Conservation (phyloP, 164 flowering plant genomes). For the Stephania japonica region DNA sequence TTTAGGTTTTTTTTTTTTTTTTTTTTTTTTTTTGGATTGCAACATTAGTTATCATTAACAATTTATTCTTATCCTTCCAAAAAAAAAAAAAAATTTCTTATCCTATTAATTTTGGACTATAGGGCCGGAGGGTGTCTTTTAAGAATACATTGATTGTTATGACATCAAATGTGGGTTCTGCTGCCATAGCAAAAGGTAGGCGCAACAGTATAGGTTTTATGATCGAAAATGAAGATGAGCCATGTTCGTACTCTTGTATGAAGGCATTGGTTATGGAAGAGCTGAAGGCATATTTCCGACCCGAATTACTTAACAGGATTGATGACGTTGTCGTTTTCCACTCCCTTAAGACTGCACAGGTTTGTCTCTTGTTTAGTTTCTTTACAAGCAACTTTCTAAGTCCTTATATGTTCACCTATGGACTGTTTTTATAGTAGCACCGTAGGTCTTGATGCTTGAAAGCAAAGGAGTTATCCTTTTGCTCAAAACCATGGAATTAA, state of each 20-base stretch:
- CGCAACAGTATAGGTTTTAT: slow-evolving; percentile 54
- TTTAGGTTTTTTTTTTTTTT: neutral
- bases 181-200: slow-evolving; percentile 70
- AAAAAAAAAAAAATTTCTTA: too few species aligned
- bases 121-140: slow-evolving; percentile 83
- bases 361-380: slow-evolving; percentile 17
- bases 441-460: neutral
- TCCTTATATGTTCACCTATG: neutral
- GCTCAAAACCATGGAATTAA: neutral
- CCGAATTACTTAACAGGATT: slow-evolving; percentile 80
- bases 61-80: slow-evolving; percentile 4
- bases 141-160: slow-evolving; percentile 74
- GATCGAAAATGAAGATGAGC: slow-evolving; percentile 33
- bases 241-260: slow-evolving; percentile 56
- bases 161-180: slow-evolving; percentile 92
- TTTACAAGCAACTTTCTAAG: slow-evolving; percentile 1
- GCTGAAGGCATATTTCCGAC: slow-evolving; percentile 71
- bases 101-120: slow-evolving; percentile 8
- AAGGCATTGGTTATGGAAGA: slow-evolving; percentile 74
- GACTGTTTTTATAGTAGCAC: neutral
- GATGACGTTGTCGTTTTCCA: slow-evolving; percentile 80
- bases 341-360: slow-evolving; percentile 68
- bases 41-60: neutral
- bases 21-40: slow-evolving; percentile 6
- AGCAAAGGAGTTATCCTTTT: neutral